Base-by-base conservation (phyloP, 140 eudicot genomes). In the Senecio squalidus region DNA sequence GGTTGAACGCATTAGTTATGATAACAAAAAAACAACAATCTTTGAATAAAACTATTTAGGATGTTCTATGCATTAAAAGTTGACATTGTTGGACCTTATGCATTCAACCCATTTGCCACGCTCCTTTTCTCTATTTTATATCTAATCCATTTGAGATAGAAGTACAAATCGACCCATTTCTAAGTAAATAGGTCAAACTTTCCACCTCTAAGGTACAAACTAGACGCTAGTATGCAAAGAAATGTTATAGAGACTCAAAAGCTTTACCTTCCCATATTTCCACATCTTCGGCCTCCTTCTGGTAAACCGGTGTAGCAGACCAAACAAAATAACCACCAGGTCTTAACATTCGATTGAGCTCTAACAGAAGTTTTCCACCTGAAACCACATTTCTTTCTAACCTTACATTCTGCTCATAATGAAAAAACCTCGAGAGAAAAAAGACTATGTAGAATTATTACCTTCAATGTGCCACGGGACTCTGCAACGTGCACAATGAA, bases 391-490 rank as follows among this genome's bases (percentile, higher is more conserved):
- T 1, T 6, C 39, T 15, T 34, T 33, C 24, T 45, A 9, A 67
- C 30, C 54, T 43, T 55, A 9, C 36, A 11, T 6, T 44, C 25
- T 55, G 45, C 46, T 58, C 43, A 41, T 58, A 57, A 34, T 3
- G 22, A 65, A 11, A 9, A 53, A 59, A 31, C 17, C 8, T 4
- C 16, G 2, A 20, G 29, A 55, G 0, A 50, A 6, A 36, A 62
- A 62, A 22, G 48, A 43, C 15, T 27, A 5, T 16, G 13, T 23
- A 13, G 6, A 69, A 14, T 6, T 43, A 44, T 49, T 14, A 79
- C 85, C 85, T 79, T 79, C 85, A 41, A 70, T 49, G 57, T 79
- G 85, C 85, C 85, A 79, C 0, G 85, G 81, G 73, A 79, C 81
- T 60, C 85, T 70, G 40, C 85, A 79, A 48, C 85, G 81, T 2